Conservation (phyloP, 495 filamentous ascomycete genomes). For the Hypomontagnella monticulosa region DNA sequence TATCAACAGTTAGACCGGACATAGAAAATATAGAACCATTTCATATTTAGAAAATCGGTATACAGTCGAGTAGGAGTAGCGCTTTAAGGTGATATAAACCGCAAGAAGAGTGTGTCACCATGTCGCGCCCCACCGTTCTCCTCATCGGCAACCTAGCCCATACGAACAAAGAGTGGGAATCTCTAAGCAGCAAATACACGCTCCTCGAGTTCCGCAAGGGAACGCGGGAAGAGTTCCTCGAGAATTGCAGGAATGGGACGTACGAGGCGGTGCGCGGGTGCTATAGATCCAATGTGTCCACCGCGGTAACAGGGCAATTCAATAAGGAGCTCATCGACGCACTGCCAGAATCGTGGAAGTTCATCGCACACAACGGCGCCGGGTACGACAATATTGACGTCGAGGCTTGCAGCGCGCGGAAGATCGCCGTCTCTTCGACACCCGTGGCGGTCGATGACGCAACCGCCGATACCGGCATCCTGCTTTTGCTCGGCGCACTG, state of each 20-base stretch:
- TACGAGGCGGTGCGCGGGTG: constrained; percentile 72
- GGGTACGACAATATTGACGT: constrained; percentile 87
- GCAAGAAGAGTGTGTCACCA: background rate
- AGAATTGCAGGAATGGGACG: constrained; percentile 74
- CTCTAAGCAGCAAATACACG: constrained; percentile 60
- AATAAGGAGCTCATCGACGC: constrained; percentile 72
- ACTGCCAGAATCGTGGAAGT: constrained; percentile 74
- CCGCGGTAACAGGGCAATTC: constrained; percentile 71
- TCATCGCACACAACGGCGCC: constrained; percentile 86
- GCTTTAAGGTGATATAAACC: background rate
- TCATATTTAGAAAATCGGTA: background rate
- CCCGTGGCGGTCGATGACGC: constrained; percentile 74
- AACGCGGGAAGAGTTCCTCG: constrained; percentile 69
- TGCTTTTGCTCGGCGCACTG: constrained; percentile 75
- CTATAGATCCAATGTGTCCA: constrained; percentile 81
- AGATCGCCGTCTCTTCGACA: constrained; percentile 73
- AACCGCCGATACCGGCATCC: constrained; percentile 76
- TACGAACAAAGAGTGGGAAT: constrained; percentile 62
- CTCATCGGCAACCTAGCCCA: constrained; percentile 67
- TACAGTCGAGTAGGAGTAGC: background rate
- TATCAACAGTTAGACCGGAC: background rate
- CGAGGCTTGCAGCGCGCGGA: constrained; percentile 68
- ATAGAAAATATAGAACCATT: background rate
- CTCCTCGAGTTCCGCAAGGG: constrained; percentile 59
- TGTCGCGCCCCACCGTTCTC: constrained; percentile 56